A percentile compares a stretch with the other conserved stretches of the same genome.
Conservation (phyloP, 306 rosid genomes). For the Delonix regia region DNA sequence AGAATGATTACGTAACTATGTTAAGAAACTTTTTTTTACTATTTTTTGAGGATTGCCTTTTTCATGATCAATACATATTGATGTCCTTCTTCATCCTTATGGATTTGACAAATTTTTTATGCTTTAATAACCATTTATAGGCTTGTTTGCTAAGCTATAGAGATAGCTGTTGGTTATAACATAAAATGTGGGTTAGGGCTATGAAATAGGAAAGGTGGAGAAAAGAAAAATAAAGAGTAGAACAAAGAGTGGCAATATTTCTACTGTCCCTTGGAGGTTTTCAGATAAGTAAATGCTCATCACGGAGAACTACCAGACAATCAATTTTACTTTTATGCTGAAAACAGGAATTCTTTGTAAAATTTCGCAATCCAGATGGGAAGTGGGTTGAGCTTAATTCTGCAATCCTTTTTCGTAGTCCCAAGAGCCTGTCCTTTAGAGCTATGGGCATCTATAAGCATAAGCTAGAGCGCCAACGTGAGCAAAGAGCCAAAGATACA, state of each 20-base stretch:
- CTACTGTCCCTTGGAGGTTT: neutral
- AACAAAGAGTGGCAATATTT: neutral
- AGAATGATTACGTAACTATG: slow-evolving; percentile 13
- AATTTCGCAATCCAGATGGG: slow-evolving; percentile 1
- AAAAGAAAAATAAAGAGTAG: slow-evolving; percentile 22
- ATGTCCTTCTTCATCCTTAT: slow-evolving; percentile 13
- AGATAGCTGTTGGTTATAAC: slow-evolving; percentile 14
- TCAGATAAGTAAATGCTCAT: slow-evolving; percentile 25
- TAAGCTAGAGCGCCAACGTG: slow-evolving; percentile 12
- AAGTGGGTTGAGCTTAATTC: slow-evolving; percentile 21
- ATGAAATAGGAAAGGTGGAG: slow-evolving; percentile 18
- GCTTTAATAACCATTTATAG: neutral
- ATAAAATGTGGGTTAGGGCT: slow-evolving; percentile 19
- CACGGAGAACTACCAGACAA: slow-evolving; percentile 13
- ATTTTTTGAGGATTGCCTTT: slow-evolving; percentile 25
- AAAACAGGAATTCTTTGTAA: slow-evolving; percentile 24
- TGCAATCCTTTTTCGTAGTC: slow-evolving; percentile 15
- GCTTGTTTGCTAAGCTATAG: slow-evolving; percentile 11
- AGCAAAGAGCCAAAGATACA: slow-evolving; percentile 11
- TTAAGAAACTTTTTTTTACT: neutral
- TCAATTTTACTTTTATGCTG: neutral
- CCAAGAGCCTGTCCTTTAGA: neutral
- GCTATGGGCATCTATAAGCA: slow-evolving; percentile 16
- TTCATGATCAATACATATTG: slow-evolving; percentile 1
- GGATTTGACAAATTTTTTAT: neutral